Base-by-base conservation (phyloP, 176 grass and related monocot genomes). In the Oryza australiensis region DNA sequence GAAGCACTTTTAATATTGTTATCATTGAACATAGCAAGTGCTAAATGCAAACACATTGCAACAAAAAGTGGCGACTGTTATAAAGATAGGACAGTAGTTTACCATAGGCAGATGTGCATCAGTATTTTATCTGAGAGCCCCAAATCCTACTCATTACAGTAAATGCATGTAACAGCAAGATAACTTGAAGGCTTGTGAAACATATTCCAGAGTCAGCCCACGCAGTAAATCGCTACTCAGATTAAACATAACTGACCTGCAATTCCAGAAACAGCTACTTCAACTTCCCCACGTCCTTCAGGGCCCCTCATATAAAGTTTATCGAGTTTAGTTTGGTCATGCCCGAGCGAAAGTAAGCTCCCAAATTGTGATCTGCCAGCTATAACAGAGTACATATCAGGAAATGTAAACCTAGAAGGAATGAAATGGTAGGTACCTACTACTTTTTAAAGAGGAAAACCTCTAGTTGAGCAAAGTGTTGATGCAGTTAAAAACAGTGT, bases 201-300 rank as follows among this genome's bases (percentile, higher is more conserved):
- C 59, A 35, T 70, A 41, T 9, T 62, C 15, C 5, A 62, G 8
- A 13, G 51, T 45, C 22, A 18, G 10, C 76, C 55, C 45, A 45
- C 0, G 42, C 29, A 62, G 38, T 35, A 8, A 53, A 26, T 66
- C 55, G n/a, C 22, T 3, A 59, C 26, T 3, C 23, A 70, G 22
- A 4, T 18, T 76, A 80, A 77, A 37, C 10, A 73, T 33, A 68
- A 12, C 85, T 22, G 38, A 95, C 92, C 95, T 91, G 87, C 86
- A 72, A 98, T 86, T 73, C 96, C 83, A 43, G 93, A 98, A 85
- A 98, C 93, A 88, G 89, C 93, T 66, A 98, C 96, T 94, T 98
- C 96, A 87, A 98, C 93, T 84, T 98, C 90, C 20, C 96, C 96
- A n/a, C 93, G 93, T 12, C 90, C 92, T 86, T 92, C 92, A 66